Base-by-base conservation (phyloP, 345 rosid genomes). In the Sapria himalayana region DNA sequence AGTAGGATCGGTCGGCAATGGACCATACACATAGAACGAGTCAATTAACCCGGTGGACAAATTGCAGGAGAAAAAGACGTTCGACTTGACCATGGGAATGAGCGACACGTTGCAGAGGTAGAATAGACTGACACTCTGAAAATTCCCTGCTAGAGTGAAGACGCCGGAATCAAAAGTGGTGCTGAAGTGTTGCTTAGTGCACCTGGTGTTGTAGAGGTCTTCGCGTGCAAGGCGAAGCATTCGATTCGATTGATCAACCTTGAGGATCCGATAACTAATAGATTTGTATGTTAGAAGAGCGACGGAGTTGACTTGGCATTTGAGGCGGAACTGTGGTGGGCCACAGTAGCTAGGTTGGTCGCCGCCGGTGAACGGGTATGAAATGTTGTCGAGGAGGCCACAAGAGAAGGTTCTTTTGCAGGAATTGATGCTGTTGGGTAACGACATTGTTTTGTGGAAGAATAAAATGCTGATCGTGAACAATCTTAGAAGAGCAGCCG, bases 341-440 rank as follows among this genome's bases (percentile, higher is more conserved):
- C 67, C 67, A 49, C 72, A 66, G 60, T 54, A 13, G 45, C 44
- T 5, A 5, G 78, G 78, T n/a, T 64, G 68, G 18, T 6, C 15
- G 37, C 57, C 73, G 39, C 69, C 66, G 35, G 66, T 46, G 68
- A 71, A 66, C 33, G 73, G 73, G 62, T 55, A 66, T 45, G 55
- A 12, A 41, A 64, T 20, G 56, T 55, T 47, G 0, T 12, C 29
- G 32, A 67, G 31, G 29, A 15, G 13, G 13, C 73, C 68, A 42
- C 66, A 64, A 21, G 54, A 54, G 70, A 60, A 46, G 56, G 35
- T 45, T 0, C 32, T 21, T 40, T 16, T 29, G 45, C 68, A 61
- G n/a, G n/a, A n/a, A n/a, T n/a, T n/a, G n/a, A n/a, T n/a, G n/a
- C n/a, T n/a, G n/a, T n/a, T n/a, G n/a, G n/a, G n/a, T n/a, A n/a